phyloP scores from a whole-genome alignment of 192 early-diverging fungal species.

The Entophlyctis helioformis region DNA sequence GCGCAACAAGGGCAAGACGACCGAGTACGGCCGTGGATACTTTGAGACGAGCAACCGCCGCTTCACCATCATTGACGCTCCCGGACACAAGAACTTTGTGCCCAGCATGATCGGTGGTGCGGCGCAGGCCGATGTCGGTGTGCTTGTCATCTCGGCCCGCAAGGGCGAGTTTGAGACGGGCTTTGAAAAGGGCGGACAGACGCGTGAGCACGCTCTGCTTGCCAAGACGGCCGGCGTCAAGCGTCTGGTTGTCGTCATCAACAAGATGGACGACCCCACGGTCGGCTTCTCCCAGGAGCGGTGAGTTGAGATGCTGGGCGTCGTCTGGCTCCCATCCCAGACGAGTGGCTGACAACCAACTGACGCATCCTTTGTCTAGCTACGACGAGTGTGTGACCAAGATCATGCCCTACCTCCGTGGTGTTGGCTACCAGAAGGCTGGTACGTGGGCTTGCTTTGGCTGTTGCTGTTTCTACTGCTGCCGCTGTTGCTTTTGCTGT shows the following conservation, averaged over 20 bases:
- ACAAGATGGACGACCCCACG: conserved; percentile 99
- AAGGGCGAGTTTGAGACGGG: conserved; percentile 99
- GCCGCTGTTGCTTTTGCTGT: not conserved
- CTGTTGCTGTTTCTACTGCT: not conserved
- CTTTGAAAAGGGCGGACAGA: conserved; percentile 98
- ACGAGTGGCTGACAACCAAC: too few relatives aligned
- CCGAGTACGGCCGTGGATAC: conserved; percentile 94
- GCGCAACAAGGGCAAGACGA: conserved; percentile 96
- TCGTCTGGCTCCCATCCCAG: too few relatives aligned
- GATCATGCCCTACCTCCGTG: conserved; percentile 82
- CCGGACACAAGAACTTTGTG: conserved; percentile 97
- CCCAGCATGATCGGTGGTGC: conserved; percentile 96
- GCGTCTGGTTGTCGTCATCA: conserved; percentile 82
- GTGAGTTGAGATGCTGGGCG: conserved; percentile 2
- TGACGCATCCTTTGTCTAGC: too few relatives aligned
- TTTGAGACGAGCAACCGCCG: conserved; percentile 93
- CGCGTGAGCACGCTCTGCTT: conserved; percentile 93
- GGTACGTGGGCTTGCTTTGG: not conserved
- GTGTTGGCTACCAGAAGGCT: conserved; percentile 79
- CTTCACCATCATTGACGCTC: conserved; percentile 97
- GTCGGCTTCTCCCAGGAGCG: conserved; percentile 84
- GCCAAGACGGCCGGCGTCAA: conserved; percentile 96
- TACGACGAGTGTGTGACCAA: conserved; percentile 87
- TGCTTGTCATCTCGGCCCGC: conserved; percentile 92
- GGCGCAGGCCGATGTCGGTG: conserved; percentile 90